phyloP scores from a whole-genome alignment of 331 rosid genomes.

The Quercus tomentella region DNA sequence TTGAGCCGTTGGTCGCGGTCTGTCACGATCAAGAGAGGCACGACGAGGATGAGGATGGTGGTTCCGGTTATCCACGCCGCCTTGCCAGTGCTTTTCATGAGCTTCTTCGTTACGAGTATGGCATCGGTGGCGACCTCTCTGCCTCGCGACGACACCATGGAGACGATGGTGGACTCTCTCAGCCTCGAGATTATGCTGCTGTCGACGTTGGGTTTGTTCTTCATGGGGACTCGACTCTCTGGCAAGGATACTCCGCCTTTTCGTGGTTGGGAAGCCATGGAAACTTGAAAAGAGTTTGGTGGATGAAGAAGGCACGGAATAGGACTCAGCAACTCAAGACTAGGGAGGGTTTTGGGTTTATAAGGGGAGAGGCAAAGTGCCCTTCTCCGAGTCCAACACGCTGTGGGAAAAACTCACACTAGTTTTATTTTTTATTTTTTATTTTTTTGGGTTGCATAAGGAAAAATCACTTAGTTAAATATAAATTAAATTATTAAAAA shows the following conservation, averaged over 20 bases:
- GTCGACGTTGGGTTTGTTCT: constrained; percentile 12
- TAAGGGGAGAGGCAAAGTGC: too few relatives aligned
- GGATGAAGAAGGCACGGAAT: background rate
- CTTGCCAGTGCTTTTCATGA: constrained; percentile 78
- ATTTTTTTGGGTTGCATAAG: too few relatives aligned
- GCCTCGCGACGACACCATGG: constrained; percentile 25
- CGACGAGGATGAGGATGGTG: constrained; percentile 72
- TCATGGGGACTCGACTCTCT: constrained; percentile 41
- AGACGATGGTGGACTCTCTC: constrained; percentile 53
- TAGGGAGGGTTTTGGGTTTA: background rate
- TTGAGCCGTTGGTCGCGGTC: constrained; percentile 96
- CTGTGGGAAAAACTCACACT: too few relatives aligned
- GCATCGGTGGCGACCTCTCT: constrained; percentile 31
- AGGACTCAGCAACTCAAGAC: too few relatives aligned
- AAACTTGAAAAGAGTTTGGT: background rate
- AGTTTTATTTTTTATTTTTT: too few relatives aligned
- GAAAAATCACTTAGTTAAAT: too few relatives aligned
- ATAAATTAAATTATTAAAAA: too few relatives aligned
- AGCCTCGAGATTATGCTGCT: constrained; percentile 41
- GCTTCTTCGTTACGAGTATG: constrained; percentile 49
- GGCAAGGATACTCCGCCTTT: constrained; percentile 88
- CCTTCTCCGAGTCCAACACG: too few relatives aligned
- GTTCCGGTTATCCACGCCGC: constrained; percentile 98
- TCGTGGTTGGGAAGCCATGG: constrained; percentile 59
- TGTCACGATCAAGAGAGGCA: constrained; percentile 87